Base-by-base conservation (phyloP, 805 yeast genomes). In the Yarrowia sp. region DNA sequence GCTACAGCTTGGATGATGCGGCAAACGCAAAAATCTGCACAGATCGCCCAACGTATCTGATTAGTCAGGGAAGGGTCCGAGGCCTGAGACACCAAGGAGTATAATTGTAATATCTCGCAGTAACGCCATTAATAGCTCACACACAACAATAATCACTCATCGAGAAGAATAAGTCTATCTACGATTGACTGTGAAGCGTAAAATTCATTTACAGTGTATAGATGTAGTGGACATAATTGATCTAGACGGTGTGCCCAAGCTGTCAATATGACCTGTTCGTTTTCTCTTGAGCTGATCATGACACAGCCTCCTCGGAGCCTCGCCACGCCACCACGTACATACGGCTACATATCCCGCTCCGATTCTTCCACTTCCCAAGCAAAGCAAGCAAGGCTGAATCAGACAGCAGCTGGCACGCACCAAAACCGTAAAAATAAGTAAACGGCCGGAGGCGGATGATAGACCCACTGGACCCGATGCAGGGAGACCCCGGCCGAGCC, bases 401-500 rank as follows among this genome's bases (percentile, higher is more conserved):
- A 13, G 55, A 18, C 41, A 7, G 31, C 55, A 48, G 55, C 55
- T 33, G 41, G 11, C 11, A 48, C 41, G 55, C 55, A 48, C 41
- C 17, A 11, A 14, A 48, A 48, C 41, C 17, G 31, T 48, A 35
- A 48, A 48, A 7, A 1, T 7, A 13, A 17, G 39, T 28, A 48
- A 48, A 48, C 55, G 55, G 41, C 55, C 55, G 42, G 55, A 48
- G 55, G 55, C 55, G 55, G 55, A 48, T 48, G 41, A 33, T 33
- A 17, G 55, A 35, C 41, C 55, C 41, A 17, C 41, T 48, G 41
- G 41, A 8, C 10, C 55, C 41, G 55, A 48, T 48, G 55, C 55
- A 48, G 55, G 55, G 55, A 7, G 32, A 28, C 33, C 47, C 47
- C 50, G 35, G 35, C 51, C 51, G 36, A 45, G 51, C 36, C 51